These are phyloP conservation scores for Mucor irregularis DNA, from an alignment of 371 early-diverging fungal species.

Conservation along the genomic window DNA sequence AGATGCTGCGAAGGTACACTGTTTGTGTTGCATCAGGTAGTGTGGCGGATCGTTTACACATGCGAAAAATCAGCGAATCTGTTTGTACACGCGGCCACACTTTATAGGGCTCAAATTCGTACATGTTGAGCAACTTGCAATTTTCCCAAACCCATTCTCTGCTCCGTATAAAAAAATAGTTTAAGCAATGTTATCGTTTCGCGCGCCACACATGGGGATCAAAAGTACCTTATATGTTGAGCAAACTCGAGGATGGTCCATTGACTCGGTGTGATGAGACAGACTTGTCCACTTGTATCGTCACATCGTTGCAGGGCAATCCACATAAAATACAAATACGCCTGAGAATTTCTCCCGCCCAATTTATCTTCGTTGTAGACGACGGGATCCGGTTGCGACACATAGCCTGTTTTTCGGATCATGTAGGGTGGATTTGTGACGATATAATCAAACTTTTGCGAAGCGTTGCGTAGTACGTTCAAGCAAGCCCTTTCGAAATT, in stretches of 20 bases:
- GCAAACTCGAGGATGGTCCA: conserved; percentile 69
- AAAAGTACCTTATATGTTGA: conserved; percentile 51
- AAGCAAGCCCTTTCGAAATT: conserved; percentile 46
- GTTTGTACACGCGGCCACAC: conserved; percentile 69
- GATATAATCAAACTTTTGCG: conserved; percentile 53
- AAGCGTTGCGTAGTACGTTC: conserved; percentile 43
- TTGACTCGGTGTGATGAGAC: conserved; percentile 60
- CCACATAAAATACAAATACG: conserved; percentile 54
- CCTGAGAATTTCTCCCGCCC: conserved; percentile 47
- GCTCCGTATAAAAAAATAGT: not conserved
- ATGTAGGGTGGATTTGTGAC: conserved; percentile 74
- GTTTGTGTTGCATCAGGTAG: conserved; percentile 14
- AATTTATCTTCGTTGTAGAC: conserved; percentile 55
- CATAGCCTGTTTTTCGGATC: conserved; percentile 64
- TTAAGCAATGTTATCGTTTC: not conserved
- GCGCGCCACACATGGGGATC: too few relatives aligned
- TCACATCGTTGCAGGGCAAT: conserved; percentile 42
- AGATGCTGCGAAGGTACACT: conserved; percentile 16
- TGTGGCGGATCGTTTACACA: conserved; percentile 36
- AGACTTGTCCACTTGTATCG: conserved; percentile 40
- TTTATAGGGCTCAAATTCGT: conserved; percentile 68
- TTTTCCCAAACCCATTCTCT: conserved; percentile 63
- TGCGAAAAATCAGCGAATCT: conserved; percentile 63
- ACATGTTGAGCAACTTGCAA: conserved; percentile 56
- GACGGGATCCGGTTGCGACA: conserved; percentile 55